phyloP scores from a whole-genome alignment of 257 asterid species.

The Cordia subcordata region DNA sequence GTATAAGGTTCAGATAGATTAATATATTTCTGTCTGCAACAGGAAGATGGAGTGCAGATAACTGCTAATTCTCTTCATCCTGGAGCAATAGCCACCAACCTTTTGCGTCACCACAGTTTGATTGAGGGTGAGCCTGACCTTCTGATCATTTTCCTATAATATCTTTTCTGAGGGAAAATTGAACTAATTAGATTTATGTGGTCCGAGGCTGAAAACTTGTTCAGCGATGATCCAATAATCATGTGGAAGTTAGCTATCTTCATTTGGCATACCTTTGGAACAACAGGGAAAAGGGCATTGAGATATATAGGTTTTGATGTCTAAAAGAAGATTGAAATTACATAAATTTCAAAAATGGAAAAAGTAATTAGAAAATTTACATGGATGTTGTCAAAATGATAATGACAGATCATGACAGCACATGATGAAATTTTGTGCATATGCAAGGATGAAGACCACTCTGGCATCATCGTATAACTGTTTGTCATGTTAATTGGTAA shows the following conservation, averaged over 20 bases:
- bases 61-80: constrained; percentile 89
- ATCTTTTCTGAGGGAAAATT: not conserved
- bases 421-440: too few species aligned
- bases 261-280: not conserved
- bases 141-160: constrained; percentile 1
- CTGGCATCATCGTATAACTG: too few species aligned
- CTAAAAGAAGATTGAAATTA: too few species aligned
- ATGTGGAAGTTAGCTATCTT: not conserved
- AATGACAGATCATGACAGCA: too few species aligned
- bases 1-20: not conserved
- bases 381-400: too few species aligned
- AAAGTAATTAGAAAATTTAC: too few species aligned
- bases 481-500: too few species aligned
- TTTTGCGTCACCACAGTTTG: constrained; percentile 40
- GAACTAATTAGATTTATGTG: not conserved
- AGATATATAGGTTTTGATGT: too few species aligned
- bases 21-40: constrained; percentile 16
- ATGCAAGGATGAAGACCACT: too few species aligned
- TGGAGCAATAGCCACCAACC: constrained; percentile 75
- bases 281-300: too few species aligned
- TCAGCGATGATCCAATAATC: not conserved
- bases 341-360: too few species aligned
- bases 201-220: too few species aligned
- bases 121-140: constrained; percentile 36
- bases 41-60: constrained; percentile 75